These are phyloP conservation scores for Yamadazyma membranifaciens DNA, from an alignment of 1,139 yeast species.

Conservation along the genomic window DNA sequence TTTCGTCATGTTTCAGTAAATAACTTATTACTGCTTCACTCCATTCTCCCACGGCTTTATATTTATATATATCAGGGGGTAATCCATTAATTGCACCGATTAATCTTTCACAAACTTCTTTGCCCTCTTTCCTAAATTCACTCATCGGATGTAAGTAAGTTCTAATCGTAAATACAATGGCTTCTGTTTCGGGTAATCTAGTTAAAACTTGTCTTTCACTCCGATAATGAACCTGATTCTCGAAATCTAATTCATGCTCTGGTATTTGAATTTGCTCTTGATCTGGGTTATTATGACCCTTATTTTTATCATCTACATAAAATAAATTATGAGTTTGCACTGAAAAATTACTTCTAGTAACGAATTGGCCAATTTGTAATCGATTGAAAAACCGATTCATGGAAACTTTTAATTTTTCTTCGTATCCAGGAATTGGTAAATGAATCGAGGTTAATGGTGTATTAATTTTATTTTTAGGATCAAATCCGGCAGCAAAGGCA, in stretches of 20 bases:
- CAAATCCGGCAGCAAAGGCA: constrained; percentile 76
- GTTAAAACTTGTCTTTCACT: constrained; percentile 64
- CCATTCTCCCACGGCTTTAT: constrained; percentile 42
- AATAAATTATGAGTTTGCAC: constrained; percentile 54
- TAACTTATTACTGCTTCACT: constrained; percentile 36
- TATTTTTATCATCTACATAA: constrained; percentile 52
- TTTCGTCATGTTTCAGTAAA: constrained; percentile 14
- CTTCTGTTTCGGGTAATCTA: constrained; percentile 53
- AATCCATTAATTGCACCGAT: constrained; percentile 40
- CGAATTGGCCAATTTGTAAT: constrained; percentile 49
- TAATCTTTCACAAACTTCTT: constrained; percentile 38
- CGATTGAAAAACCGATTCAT: constrained; percentile 63
- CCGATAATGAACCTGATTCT: constrained; percentile 52
- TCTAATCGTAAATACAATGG: constrained; percentile 57
- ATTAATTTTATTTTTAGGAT: constrained; percentile 56
- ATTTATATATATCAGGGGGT: constrained; percentile 36
- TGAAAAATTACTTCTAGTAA: constrained; percentile 62
- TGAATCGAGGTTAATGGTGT: constrained; percentile 56
- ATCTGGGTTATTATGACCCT: constrained; percentile 36
- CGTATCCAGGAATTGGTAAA: constrained; percentile 63
- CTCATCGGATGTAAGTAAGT: constrained; percentile 67
- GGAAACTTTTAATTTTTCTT: constrained; percentile 49
- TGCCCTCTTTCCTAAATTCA: constrained; percentile 51
- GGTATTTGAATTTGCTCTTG: constrained; percentile 27
- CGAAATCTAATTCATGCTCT: constrained; percentile 50